phyloP scores from a whole-genome alignment of 306 rosid genomes.

The Ochetophila trinervis region DNA sequence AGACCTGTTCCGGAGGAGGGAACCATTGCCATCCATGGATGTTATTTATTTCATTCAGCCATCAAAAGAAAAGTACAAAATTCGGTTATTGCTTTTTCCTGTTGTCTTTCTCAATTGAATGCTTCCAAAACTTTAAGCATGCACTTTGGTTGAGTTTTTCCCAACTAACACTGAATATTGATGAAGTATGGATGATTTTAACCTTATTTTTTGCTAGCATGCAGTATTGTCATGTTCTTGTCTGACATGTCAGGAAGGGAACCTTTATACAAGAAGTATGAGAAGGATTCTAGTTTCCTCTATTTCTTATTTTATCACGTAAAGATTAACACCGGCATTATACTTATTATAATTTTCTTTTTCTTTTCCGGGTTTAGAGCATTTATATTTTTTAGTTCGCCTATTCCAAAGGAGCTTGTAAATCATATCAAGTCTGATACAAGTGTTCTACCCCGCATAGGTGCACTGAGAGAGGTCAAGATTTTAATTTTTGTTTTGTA shows the following conservation, averaged over 20 bases:
- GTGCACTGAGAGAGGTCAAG: conserved; percentile 82
- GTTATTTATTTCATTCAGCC: conserved; percentile 92
- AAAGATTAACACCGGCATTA: conserved; percentile 3
- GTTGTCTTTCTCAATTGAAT: background rate
- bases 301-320: conserved; percentile 1
- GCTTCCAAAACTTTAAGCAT: background rate
- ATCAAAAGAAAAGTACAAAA: conserved; percentile 73
- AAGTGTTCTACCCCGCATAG: conserved; percentile 94
- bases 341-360: conserved; percentile 23
- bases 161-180: background rate
- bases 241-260: conserved; percentile 99
- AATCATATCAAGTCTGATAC: conserved; percentile 82
- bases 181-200: conserved; percentile 31
- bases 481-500: conserved; percentile 17
- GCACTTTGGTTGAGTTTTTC: background rate
- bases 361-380: conserved; percentile 51
- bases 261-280: conserved; percentile 91
- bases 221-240: conserved; percentile 93
- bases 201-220: conserved; percentile 61
- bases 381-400: conserved; percentile 77
- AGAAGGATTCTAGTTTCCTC: conserved; percentile 8
- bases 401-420: conserved; percentile 72
- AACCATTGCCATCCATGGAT: conserved; percentile 91
- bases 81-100: background rate
- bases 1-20: conserved; percentile 93